phyloP scores from a whole-genome alignment of 371 early-diverging fungal genomes.

The Catenaria anguillulae region DNA sequence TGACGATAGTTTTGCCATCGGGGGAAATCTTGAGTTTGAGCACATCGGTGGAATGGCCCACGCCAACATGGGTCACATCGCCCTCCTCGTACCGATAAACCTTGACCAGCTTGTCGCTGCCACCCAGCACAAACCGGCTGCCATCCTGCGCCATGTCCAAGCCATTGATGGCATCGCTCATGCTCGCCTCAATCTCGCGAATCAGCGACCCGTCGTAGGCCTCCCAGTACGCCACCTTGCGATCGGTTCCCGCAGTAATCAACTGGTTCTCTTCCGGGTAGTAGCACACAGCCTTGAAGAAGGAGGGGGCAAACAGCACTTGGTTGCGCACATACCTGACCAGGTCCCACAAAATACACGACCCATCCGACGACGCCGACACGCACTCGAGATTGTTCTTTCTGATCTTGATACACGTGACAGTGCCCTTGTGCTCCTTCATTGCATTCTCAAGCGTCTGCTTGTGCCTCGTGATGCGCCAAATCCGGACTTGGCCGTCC shows the following conservation, averaged over 20 bases:
- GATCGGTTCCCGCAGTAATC: conserved; percentile 35
- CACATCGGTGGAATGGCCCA: conserved; percentile 17
- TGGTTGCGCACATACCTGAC: conserved; percentile 36
- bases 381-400: conserved; percentile 39
- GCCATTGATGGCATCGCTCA: conserved; percentile 35
- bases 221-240: conserved; percentile 44
- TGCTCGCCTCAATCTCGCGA: conserved; percentile 33
- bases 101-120: conserved; percentile 39
- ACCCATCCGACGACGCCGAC: conserved; percentile 31
- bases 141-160: conserved; percentile 32
- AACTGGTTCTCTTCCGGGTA: conserved; percentile 39
- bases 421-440: conserved; percentile 43
- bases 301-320: conserved; percentile 37
- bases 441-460: conserved; percentile 31
- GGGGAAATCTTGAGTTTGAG: conserved; percentile 4
- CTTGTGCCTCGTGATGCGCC: conserved; percentile 26
- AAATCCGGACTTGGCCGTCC: conserved; percentile 41
- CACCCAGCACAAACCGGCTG: conserved; percentile 34
- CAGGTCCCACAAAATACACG: conserved; percentile 42
- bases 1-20: neutral
- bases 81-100: conserved; percentile 41
- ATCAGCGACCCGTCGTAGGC: conserved; percentile 38
- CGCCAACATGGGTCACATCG: conserved; percentile 28
- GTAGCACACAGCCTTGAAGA: conserved; percentile 37
- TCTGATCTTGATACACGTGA: conserved; percentile 37